A percentile compares a stretch with the other conserved stretches of the same genome.
phyloP scores from a whole-genome alignment of 1,284 basidiomycete species.

The Amylostereum chailletii region DNA sequence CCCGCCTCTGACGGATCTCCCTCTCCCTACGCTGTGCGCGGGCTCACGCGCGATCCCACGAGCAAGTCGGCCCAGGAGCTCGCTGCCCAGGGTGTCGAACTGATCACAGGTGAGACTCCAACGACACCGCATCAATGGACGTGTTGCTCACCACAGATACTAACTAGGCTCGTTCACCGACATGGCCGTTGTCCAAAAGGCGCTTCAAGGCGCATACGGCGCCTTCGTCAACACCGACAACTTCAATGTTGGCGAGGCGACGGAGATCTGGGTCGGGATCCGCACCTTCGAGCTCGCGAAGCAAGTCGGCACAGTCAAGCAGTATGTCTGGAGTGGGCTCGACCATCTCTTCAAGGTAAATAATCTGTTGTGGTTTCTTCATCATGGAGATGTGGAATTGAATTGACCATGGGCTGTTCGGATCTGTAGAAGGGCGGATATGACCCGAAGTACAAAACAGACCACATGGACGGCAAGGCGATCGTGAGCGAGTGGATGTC shows the following conservation, averaged over 20 bases:
- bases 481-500: slow-evolving; percentile 34
- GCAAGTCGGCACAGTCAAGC: slow-evolving; percentile 26
- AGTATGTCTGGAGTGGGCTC: slow-evolving; percentile 40
- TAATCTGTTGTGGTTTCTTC: not conserved
- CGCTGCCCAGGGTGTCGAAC: too few relatives aligned
- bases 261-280: slow-evolving; percentile 33
- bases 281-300: slow-evolving; percentile 40
- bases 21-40: too few relatives aligned
- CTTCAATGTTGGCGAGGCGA: slow-evolving; percentile 35
- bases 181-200: slow-evolving; percentile 15
- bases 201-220: slow-evolving; percentile 34
- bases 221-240: slow-evolving; percentile 38
- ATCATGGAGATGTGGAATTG: too few relatives aligned
- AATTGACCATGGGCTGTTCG: not conserved
- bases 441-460: slow-evolving; percentile 21
- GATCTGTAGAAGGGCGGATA: slow-evolving; percentile 15
- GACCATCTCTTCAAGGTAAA: slow-evolving; percentile 35
- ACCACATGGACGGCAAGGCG: slow-evolving; percentile 36
- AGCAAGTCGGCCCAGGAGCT: too few relatives aligned
- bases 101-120: too few relatives aligned
- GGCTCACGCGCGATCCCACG: too few relatives aligned
- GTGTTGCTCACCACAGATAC: too few relatives aligned
- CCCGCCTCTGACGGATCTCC: too few relatives aligned
- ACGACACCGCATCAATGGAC: too few relatives aligned
- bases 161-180: too few relatives aligned